Evolutionary conservation across 108 stramenopile species (phyloP), one percentile per base, ranked within the genome.

Genomic region (Pseudonitzschia delicatissima): DNA sequence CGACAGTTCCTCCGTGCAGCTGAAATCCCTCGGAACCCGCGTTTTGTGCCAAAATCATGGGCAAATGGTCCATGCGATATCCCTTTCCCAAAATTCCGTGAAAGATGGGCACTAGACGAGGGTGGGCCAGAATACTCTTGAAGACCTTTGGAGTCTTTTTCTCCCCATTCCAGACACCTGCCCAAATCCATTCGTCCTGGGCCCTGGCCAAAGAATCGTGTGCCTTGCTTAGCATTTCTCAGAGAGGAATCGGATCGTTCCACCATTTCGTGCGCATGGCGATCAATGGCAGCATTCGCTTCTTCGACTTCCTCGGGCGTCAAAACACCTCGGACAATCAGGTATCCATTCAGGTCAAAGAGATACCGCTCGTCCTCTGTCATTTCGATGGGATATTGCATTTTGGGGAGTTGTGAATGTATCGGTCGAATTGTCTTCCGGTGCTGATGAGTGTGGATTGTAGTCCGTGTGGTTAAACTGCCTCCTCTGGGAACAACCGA

Each of bases 51-150:
- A 96, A 40, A 5, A 92, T 80, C 45, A 96, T 82, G 5, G 96
- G 96, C 26, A 90, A 64, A 66, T 96, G 96, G 78, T 96, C 96
- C 80, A 96, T 80, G 48, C 93, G 77, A 79, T 96, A 96, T 17
- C 93, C 96, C 68, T 90, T 87, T 2, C 96, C 96, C 0, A 94
- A 62, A 39, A 96, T 77, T 25, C 83, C 90, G 68, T 93, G 85
- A 68, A 90, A 93, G n/a, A 87, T 42, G 2, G 96, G 92, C 5
- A 93, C 84, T 26, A 96, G 74, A 23, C 82, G 73, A 35, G 96
- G 92, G 70, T 96, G 93, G 17, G 88, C 88, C 62, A 96, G 66
- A 39, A 96, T 85, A 5, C 67, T 75, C 64, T 87, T 79, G 80
- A 94, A 94, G 2, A 96, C 81, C 48, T 62, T 49, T 3, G n/a